Evolutionary conservation across 768 basidiomycete species (phyloP), one percentile per base, ranked within the genome.

Genomic region (Rhodosporidiobolus sp.): DNA sequence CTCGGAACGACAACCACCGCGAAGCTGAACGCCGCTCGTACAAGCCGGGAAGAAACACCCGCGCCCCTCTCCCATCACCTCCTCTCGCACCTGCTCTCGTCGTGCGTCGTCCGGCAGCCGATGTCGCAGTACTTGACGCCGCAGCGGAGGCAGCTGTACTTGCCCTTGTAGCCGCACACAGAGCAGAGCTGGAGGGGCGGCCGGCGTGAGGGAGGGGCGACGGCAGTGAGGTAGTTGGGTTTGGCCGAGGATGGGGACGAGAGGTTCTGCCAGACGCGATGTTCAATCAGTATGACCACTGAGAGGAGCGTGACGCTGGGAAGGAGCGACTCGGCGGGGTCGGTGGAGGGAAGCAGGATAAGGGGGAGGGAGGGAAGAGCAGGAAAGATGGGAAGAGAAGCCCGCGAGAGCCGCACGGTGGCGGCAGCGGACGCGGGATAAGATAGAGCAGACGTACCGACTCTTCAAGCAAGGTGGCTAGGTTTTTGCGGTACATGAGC

Each of bases 161-260:
- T 83, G 11, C 90, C 91, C 86, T 86, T 89, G 80, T 90, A 92
- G 5, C 92, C 90, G 76, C 92, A 93, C 34, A 92, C 89, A n/a
- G 90, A 87, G 78, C 92, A 94, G 22, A 93, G 78, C 74, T 87
- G 82, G 53, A 90, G 87, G 14, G 88, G 85, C 11, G 91, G 90
- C 68, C 88, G 86, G 2, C 79, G 80, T 0, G 90, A 82, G 1
- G 87, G 84, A 3, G 88, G 86, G 2, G 88, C 85, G 43, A 81
- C 83, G 22, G 88, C 89, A 28, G 88, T 90, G 69, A 92, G 80
- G 83, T 94, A 93, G 26, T 86, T 88, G 11, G 90, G 86, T 22
- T 85, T 82, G 50, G 82, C 80, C 8, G 86, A 67, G 6, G 87
- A 85, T 22, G 1, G 26, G 12, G 32, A 3, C 12, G 59, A 19